phyloP scores from a whole-genome alignment of 1,284 basidiomycete species.

The Coriolopsis trogii region DNA sequence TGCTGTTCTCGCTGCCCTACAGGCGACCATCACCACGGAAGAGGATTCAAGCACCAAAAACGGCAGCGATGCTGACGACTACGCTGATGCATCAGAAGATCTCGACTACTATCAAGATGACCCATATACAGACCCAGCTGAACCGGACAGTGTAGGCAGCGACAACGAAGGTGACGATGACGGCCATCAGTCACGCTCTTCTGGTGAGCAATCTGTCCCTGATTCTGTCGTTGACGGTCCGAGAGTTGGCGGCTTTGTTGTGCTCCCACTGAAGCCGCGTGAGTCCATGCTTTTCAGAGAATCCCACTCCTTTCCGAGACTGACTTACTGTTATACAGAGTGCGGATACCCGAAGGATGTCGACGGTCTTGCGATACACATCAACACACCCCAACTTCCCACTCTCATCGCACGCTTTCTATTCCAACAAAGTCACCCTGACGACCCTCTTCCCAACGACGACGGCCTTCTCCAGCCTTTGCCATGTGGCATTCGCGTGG shows the following conservation, averaged over 20 bases:
- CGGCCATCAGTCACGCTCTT: no score
- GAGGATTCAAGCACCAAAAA: not conserved
- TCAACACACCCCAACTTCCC: not conserved
- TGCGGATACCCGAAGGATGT: not conserved
- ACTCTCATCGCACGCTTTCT: slow-evolving; percentile 13
- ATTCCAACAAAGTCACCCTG: slow-evolving; percentile 9
- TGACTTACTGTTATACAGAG: not conserved
- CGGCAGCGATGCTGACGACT: not conserved
- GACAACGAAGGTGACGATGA: no score
- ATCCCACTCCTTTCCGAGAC: not conserved
- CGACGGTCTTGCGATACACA: not conserved
- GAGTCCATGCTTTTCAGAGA: not conserved
- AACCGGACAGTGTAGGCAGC: no score
- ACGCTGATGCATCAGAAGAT: no score
- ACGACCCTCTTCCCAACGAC: not conserved
- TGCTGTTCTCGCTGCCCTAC: not conserved
- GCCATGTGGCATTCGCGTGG: not conserved
- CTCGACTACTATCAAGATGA: no score
- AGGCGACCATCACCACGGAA: not conserved
- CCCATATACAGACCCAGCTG: no score
- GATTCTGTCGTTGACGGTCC: not conserved
- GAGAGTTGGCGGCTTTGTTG: not conserved
- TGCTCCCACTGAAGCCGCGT: not conserved
- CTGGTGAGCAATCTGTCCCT: no score
- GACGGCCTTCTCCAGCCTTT: not conserved